Evolutionary conservation across 768 basidiomycete species (phyloP), one percentile per base, ranked within the genome.

Genomic region (Tricholoma saponaceum): DNA sequence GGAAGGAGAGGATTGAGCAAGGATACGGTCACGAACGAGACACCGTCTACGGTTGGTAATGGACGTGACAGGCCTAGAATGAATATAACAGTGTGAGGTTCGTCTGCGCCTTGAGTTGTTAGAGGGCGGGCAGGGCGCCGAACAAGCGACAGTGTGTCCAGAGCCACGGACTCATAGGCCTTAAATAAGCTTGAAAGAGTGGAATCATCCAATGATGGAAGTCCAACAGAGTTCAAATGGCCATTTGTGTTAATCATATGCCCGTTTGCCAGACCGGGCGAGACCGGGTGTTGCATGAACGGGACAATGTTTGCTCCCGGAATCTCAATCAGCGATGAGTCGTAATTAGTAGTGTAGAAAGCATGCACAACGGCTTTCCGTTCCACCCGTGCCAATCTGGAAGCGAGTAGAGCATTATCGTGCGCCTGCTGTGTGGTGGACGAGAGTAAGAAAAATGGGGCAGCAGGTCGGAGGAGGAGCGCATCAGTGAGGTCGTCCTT

Each of bases 361-460:
- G 82, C 85, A 68, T 98, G 96, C 23, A 97, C 76, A n/a, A 96
- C 91, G 5, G 87, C 86, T 63, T 83, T 88, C 55, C 77, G 77
- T 64, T 89, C 84, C 6, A 79, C 70, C 35, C 80, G 79, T 0
- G 96, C 92, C 51, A 98, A 73, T 43, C 87, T 83, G 52, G 91
- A 86, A 13, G 93, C 92, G 16, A 98, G 81, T 33, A 98, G 74
- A 22, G 93, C 90, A 70, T 98, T 87, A 67, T 95, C 92, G 64
- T 96, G 90, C 3, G 94, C 92, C 66, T 94, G 82, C 68, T 93
- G 89, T 3, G 84, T 69, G 0, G 82, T 84, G 33, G 83, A 79
- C 5, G 93, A 95, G 65, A 95, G 78, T 51, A 98, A 64, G 67
- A 94, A 87, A 72, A 86, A 91, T 26, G 90, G 90, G 5, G 92